A percentile compares a stretch with the other conserved stretches of the same genome.
phyloP scores from a whole-genome alignment of 2,329 filamentous ascomycete genomes.

The Arthrinium phaeospermum region DNA sequence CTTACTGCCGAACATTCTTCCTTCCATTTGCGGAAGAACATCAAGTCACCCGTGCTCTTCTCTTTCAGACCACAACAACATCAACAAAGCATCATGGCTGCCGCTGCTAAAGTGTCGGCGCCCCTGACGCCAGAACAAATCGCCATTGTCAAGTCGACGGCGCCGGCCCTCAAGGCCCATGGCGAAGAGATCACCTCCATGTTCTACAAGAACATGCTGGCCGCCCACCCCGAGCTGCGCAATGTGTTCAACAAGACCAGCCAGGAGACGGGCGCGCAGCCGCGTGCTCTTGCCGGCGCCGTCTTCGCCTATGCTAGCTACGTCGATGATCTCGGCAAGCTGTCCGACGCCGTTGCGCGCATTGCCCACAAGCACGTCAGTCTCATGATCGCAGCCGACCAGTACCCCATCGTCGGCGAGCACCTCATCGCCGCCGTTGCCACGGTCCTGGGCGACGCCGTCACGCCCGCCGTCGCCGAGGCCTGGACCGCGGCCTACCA shows the following conservation, averaged over 20 bases:
- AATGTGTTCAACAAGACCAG: slow-evolving; percentile 75
- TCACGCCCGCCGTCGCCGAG: slow-evolving; percentile 69
- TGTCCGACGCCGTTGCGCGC: slow-evolving; percentile 64
- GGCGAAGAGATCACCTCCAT: slow-evolving; percentile 71
- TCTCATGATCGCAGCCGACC: slow-evolving; percentile 70
- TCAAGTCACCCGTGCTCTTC: neutral
- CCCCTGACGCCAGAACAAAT: slow-evolving; percentile 58
- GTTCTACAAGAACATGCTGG: slow-evolving; percentile 75
- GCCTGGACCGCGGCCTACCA: slow-evolving; percentile 77
- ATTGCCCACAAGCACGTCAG: slow-evolving; percentile 80
- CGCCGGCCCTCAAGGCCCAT: slow-evolving; percentile 72
- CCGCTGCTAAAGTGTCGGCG: neutral
- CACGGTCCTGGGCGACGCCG: slow-evolving; percentile 68
- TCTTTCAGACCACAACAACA: neutral
- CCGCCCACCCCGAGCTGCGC: slow-evolving; percentile 67
- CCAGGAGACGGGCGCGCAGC: slow-evolving; percentile 71
- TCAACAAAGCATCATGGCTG: neutral
- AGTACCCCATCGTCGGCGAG: slow-evolving; percentile 74
- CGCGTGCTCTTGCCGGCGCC: slow-evolving; percentile 70
- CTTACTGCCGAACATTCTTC: neutral
- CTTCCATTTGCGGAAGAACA: neutral
- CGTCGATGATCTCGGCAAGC: slow-evolving; percentile 70
- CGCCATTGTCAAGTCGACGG: slow-evolving; percentile 76
- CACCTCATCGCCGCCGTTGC: slow-evolving; percentile 72
- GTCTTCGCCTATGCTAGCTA: slow-evolving; percentile 75